Evolutionary conservation across 1,284 basidiomycete genomes (phyloP).

Genomic region (Leccinum subrobustum): DNA sequence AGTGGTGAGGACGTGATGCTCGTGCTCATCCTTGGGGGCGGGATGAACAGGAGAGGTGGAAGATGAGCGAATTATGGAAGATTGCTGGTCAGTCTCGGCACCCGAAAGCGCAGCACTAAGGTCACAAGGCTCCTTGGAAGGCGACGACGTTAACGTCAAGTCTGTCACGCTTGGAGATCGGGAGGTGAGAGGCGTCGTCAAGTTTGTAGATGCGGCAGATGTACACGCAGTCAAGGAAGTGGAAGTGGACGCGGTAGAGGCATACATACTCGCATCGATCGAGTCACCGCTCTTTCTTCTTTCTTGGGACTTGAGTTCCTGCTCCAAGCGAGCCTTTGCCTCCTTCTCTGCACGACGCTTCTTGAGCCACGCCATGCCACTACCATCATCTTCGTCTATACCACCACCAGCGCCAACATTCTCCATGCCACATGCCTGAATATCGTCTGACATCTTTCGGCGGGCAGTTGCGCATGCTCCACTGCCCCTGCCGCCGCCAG

Average conservation of each 20-base stretch:
- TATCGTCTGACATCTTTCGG: constrained; percentile 21
- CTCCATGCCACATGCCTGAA: constrained; percentile 27
- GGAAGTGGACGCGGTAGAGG: constrained; percentile 27
- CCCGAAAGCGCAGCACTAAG: background rate
- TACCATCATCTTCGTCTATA: constrained; percentile 63
- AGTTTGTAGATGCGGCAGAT: constrained; percentile 17
- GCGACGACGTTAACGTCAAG: constrained; percentile 11
- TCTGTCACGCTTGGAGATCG: constrained; percentile 29
- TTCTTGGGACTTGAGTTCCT: constrained; percentile 29
- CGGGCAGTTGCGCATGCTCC: constrained; percentile 9
- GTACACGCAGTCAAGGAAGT: constrained; percentile 28
- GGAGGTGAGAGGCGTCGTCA: constrained; percentile 23
- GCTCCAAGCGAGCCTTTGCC: constrained; percentile 39
- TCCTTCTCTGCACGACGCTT: constrained; percentile 51
- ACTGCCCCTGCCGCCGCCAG: constrained; percentile 8
- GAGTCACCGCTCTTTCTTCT: constrained; percentile 27
- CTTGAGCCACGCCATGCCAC: constrained; percentile 73
- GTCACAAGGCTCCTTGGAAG: background rate
- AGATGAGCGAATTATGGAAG: background rate
- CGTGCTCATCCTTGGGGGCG: constrained; percentile 20
- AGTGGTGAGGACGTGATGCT: constrained; percentile 16
- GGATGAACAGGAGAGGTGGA: background rate
- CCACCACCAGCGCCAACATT: constrained; percentile 21
- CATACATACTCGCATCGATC: constrained; percentile 21
- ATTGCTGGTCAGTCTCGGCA: background rate